phyloP scores from a whole-genome alignment of 441 rosid species.

The Corymbia calophylla region DNA sequence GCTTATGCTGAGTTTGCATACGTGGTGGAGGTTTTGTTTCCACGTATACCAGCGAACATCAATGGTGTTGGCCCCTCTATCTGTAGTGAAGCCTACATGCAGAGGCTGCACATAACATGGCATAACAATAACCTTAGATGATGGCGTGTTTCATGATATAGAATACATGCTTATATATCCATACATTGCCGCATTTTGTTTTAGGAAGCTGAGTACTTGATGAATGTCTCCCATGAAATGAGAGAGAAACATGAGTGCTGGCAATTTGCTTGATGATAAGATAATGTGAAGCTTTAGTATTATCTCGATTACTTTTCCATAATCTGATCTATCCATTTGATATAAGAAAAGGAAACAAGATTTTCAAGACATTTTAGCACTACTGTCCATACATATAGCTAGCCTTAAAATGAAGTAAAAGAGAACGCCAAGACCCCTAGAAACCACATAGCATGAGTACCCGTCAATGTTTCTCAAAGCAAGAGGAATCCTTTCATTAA shows the following conservation, averaged over 20 bases:
- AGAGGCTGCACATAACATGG: slow-evolving; percentile 45
- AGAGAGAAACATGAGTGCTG: slow-evolving; percentile 69
- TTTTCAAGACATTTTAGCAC: too few species aligned
- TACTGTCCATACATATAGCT: too few species aligned
- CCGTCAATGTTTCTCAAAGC: too few species aligned
- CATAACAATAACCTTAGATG: not conserved
- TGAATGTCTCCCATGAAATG: slow-evolving; percentile 92
- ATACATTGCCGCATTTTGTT: not conserved
- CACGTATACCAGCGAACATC: slow-evolving; percentile 79
- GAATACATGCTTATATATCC: not conserved
- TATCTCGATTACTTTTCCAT: too few species aligned
- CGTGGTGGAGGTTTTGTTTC: slow-evolving; percentile 80
- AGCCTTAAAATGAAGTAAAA: too few species aligned
- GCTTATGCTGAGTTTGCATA: not conserved
- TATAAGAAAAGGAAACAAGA: too few species aligned
- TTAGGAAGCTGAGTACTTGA: slow-evolving; percentile 33
- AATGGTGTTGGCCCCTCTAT: slow-evolving; percentile 80
- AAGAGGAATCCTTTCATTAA: too few species aligned
- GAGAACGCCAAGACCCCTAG: too few species aligned
- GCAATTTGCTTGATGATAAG: too few species aligned
- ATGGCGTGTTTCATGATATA: not conserved
- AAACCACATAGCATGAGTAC: too few species aligned
- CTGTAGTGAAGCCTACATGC: slow-evolving; percentile 68
- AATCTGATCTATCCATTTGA: too few species aligned
- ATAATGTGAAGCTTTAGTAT: too few species aligned